Evolutionary conservation across 164 flowering plant species (phyloP).

Genomic region (Vitis cinerea): DNA sequence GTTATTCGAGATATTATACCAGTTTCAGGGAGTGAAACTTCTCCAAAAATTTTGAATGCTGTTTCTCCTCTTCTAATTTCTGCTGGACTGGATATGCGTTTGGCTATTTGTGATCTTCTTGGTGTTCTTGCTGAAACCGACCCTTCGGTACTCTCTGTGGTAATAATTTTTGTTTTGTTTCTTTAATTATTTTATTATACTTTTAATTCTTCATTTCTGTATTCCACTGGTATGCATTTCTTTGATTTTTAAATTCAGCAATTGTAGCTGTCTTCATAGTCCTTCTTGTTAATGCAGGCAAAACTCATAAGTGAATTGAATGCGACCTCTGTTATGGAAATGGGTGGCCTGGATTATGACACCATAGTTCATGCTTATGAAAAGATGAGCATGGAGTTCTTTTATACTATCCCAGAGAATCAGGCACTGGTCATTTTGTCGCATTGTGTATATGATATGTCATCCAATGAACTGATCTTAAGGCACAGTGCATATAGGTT

Average conservation of each 20-base stretch:
- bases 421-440: conserved; percentile 69
- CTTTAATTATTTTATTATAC: background rate
- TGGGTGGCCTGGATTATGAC: conserved; percentile 76
- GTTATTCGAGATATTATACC: conserved; percentile 56
- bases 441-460: conserved; percentile 77
- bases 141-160: conserved; percentile 62
- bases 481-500: conserved; percentile 74
- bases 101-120: conserved; percentile 63
- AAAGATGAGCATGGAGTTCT: conserved; percentile 45
- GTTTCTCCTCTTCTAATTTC: conserved; percentile 60
- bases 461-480: conserved; percentile 64
- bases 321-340: conserved; percentile 60
- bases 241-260: background rate
- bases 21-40: conserved; percentile 32
- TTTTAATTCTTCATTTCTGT: background rate
- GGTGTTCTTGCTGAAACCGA: conserved; percentile 51
- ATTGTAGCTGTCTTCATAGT: background rate
- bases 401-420: conserved; percentile 37
- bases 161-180: conserved; percentile 26
- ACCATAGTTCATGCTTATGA: conserved; percentile 63
- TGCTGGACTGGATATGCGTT: conserved; percentile 50
- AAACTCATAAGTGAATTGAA: conserved; percentile 61
- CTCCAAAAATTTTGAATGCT: conserved; percentile 47
- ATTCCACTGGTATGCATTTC: background rate
- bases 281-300: conserved; percentile 49